Conservation (phyloP, 139 green algal genomes). For the Picochlorum sp. region DNA sequence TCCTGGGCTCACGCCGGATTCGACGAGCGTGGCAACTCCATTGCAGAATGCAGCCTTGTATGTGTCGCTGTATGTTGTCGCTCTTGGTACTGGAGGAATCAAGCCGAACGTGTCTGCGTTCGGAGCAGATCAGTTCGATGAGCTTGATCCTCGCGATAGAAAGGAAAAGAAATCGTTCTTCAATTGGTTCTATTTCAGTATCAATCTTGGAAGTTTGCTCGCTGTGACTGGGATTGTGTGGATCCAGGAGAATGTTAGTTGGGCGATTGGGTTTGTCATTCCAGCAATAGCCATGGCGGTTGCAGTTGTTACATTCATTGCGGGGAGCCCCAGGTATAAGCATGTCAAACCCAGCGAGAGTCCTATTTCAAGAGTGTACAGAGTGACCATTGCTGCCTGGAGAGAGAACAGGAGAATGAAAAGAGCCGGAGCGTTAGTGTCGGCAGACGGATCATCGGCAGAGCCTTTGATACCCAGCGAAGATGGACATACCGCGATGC, state of each 20-base stretch:
- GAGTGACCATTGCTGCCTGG: conserved; percentile 58
- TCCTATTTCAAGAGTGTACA: conserved; percentile 70
- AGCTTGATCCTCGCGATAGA: conserved; percentile 54
- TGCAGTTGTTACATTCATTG: conserved; percentile 69
- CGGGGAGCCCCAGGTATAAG: conserved; percentile 44
- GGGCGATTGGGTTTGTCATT: conserved; percentile 82
- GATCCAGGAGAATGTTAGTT: conserved; percentile 58
- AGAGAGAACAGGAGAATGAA: conserved; percentile 33
- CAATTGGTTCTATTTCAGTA: conserved; percentile 96
- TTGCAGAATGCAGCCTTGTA: conserved; percentile 54
- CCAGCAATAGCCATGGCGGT: conserved; percentile 69
- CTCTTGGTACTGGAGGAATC: conserved; percentile 90
- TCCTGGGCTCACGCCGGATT: conserved; percentile 40
- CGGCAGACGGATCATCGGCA: neutral
- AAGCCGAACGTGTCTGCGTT: conserved; percentile 97
- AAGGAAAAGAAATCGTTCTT: conserved; percentile 88
- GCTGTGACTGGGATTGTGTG: conserved; percentile 58
- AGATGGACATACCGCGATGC: neutral
- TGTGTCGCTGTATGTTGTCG: conserved; percentile 69
- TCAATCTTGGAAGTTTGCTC: conserved; percentile 86
- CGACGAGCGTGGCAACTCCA: conserved; percentile 30
- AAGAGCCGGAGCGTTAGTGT: neutral
- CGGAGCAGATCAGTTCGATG: conserved; percentile 95
- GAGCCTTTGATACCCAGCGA: neutral
- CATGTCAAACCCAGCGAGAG: conserved; percentile 67